Conservation (phyloP, 306 rosid species). For the Lablab purpureus region DNA sequence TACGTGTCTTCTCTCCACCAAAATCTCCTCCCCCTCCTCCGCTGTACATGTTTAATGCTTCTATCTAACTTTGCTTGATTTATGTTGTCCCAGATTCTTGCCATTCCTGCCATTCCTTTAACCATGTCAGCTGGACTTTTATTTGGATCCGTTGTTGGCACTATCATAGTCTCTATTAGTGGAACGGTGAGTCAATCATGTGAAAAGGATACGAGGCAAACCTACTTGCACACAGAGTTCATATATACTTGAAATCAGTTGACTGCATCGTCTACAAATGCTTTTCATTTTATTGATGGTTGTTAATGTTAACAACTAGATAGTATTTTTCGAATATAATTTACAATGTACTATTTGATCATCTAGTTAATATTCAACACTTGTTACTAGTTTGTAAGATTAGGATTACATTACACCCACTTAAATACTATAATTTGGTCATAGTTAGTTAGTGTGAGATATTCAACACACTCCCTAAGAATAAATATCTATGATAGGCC, state of each 20-base stretch:
- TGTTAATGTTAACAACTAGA: constrained; percentile 4
- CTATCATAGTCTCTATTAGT: constrained; percentile 89
- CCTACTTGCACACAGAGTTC: neutral
- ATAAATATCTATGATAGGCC: too few relatives aligned
- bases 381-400: too few relatives aligned
- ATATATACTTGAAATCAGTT: constrained; percentile 16
- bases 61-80: constrained; percentile 42
- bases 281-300: neutral
- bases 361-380: constrained; percentile 4
- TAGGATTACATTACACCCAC: too few relatives aligned
- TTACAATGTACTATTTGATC: constrained; percentile 19
- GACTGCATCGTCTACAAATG: neutral
- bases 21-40: neutral
- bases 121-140: constrained; percentile 99
- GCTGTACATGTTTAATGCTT: neutral
- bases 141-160: constrained; percentile 84
- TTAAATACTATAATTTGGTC: too few relatives aligned
- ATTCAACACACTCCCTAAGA: too few relatives aligned
- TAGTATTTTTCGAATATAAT: neutral
- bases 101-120: constrained; percentile 94
- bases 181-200: constrained; percentile 75
- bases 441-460: too few relatives aligned
- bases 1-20: constrained; percentile 2
- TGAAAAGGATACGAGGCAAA: neutral
- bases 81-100: constrained; percentile 73